phyloP scores from a whole-genome alignment of 2,329 filamentous ascomycete genomes.

The Myotisia sp. region DNA sequence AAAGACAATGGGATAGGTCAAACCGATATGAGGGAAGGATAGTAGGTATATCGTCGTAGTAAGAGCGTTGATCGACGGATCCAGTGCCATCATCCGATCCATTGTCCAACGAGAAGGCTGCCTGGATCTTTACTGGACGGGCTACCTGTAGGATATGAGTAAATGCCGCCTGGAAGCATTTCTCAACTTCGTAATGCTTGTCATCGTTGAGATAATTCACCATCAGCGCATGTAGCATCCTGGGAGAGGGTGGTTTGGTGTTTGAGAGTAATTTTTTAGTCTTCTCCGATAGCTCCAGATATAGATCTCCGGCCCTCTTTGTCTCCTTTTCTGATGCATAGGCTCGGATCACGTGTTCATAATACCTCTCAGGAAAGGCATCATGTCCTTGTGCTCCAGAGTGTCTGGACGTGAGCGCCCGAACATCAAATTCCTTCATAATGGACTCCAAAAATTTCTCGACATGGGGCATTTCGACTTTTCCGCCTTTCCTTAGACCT shows the following conservation, averaged over 20 bases:
- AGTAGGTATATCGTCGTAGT: not conserved
- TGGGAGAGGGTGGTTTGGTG: slow-evolving; percentile 32
- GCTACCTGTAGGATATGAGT: slow-evolving; percentile 36
- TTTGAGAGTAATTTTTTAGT: slow-evolving; percentile 8
- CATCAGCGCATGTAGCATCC: slow-evolving; percentile 55
- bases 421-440: slow-evolving; percentile 24
- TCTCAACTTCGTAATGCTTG: slow-evolving; percentile 45
- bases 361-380: slow-evolving; percentile 37
- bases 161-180: slow-evolving; percentile 52
- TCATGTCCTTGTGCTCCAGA: slow-evolving; percentile 24
- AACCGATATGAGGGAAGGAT: slow-evolving; percentile 33
- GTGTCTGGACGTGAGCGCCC: slow-evolving; percentile 33
- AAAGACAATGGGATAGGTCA: slow-evolving; percentile 36
- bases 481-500: slow-evolving; percentile 5
- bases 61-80: not conserved
- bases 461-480: slow-evolving; percentile 18
- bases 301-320: slow-evolving; percentile 40
- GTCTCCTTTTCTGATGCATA: slow-evolving; percentile 36
- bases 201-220: slow-evolving; percentile 42
- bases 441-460: slow-evolving; percentile 26
- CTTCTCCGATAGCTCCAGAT: slow-evolving; percentile 36
- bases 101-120: not conserved
- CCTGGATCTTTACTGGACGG: slow-evolving; percentile 14
- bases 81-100: not conserved
- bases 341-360: slow-evolving; percentile 42